A percentile compares a stretch with the other conserved stretches of the same genome.
These are phyloP conservation scores for Kazachstania sp. DNA, from an alignment of 1,139 yeast species.

Conservation along the genomic window DNA sequence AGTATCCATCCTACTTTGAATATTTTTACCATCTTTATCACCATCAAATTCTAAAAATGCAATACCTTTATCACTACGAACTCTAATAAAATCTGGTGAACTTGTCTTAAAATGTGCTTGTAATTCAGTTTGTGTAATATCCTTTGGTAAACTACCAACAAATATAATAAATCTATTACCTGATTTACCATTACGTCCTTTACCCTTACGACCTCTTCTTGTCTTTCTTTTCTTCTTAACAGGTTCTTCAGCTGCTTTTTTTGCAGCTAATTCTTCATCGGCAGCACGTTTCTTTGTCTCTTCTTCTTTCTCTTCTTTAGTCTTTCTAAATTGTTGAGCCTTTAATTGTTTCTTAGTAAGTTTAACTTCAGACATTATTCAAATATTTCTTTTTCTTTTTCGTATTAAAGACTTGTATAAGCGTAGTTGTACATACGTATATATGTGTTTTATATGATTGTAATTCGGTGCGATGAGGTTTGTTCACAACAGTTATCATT, in stretches of 20 bases:
- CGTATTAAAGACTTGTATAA: too few relatives aligned
- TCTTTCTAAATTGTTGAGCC: slow-evolving; percentile 53
- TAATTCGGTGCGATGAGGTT: too few relatives aligned
- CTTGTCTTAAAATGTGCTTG: slow-evolving; percentile 66
- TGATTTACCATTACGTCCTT: slow-evolving; percentile 51
- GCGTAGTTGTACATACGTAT: too few relatives aligned
- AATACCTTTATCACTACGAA: slow-evolving; percentile 79
- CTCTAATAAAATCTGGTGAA: slow-evolving; percentile 64
- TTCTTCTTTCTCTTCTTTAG: slow-evolving; percentile 27
- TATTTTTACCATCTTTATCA: slow-evolving; percentile 43
- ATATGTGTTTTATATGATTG: too few relatives aligned
- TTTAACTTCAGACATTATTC: slow-evolving; percentile 30
- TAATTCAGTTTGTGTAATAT: slow-evolving; percentile 53
- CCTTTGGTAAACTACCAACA: slow-evolving; percentile 87
- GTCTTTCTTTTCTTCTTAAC: slow-evolving; percentile 61
- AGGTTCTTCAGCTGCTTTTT: slow-evolving; percentile 29
- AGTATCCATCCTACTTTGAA: slow-evolving; percentile 70
- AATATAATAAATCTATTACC: slow-evolving; percentile 75
- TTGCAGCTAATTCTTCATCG: neutral
- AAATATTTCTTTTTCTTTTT: neutral
- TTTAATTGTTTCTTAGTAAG: slow-evolving; percentile 73
- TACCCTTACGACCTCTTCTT: slow-evolving; percentile 55
- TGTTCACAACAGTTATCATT: too few relatives aligned
- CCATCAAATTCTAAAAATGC: slow-evolving; percentile 84
- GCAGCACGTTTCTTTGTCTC: slow-evolving; percentile 4